A percentile compares a stretch with the other conserved stretches of the same genome.
Evolutionary conservation across 257 asterid species (phyloP).

Genomic region (Primulina eburnea): DNA sequence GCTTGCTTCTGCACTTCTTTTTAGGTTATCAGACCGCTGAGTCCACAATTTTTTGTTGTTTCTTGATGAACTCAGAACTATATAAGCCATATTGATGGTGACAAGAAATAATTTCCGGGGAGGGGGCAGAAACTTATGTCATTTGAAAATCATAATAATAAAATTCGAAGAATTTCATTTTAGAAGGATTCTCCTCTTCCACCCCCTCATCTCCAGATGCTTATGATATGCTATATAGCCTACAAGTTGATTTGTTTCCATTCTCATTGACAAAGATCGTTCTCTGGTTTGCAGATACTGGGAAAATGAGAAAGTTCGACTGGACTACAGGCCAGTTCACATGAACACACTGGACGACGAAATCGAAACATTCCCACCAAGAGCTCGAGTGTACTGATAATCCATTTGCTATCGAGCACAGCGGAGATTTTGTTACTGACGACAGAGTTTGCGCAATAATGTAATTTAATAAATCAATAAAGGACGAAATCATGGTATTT

Average conservation of each 20-base stretch:
- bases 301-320: not conserved
- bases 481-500: not conserved
- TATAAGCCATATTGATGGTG: not conserved
- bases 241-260: not conserved
- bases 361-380: constrained; percentile 79
- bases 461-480: not conserved
- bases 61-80: not conserved
- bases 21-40: not conserved
- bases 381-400: constrained; percentile 70
- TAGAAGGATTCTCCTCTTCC: not conserved
- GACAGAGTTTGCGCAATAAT: not conserved
- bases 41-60: not conserved
- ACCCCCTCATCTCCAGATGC: not conserved
- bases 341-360: constrained; percentile 86
- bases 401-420: not conserved
- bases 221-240: constrained; percentile 6
- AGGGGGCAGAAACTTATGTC: not conserved
- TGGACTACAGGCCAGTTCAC: not conserved
- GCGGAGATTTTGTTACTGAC: not conserved
- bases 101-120: not conserved
- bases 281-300: constrained; percentile 41
- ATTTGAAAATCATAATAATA: not conserved
- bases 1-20: not conserved
- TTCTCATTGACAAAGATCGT: constrained; percentile 9
- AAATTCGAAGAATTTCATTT: not conserved